Percentiles rank a stretch among this genome's conserved stretches.
phyloP scores from a whole-genome alignment of 805 yeast genomes.

The Isabelozyma pseudorhagii region DNA sequence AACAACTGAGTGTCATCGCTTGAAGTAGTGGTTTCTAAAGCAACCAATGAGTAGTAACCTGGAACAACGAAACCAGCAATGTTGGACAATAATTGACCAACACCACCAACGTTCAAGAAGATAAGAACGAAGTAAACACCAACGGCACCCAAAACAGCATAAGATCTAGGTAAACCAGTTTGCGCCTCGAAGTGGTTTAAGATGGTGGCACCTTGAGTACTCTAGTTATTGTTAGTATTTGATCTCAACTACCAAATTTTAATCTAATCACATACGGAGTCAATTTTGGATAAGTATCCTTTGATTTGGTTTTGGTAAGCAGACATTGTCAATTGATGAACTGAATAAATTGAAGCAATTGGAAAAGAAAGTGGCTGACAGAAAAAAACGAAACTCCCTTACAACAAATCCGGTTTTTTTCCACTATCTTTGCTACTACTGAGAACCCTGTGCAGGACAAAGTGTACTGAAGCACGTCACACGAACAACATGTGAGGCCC shows the following conservation, averaged over 20 bases:
- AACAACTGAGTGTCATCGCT: conserved; percentile 84
- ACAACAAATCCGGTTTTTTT: neutral
- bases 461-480: neutral
- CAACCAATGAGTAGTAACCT: conserved; percentile 81
- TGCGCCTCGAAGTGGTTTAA: conserved; percentile 38
- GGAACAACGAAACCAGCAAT: conserved; percentile 89
- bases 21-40: conserved; percentile 67
- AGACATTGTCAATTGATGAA: conserved; percentile 25
- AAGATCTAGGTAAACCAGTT: conserved; percentile 76
- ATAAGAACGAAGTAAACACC: conserved; percentile 71
- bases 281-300: conserved; percentile 44
- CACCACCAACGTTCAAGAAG: conserved; percentile 88
- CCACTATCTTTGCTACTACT: neutral
- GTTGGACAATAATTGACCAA: conserved; percentile 92
- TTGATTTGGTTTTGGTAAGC: conserved; percentile 46
- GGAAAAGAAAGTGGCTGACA: neutral
- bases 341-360: neutral
- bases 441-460: neutral
- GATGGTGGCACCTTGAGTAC: conserved; percentile 25
- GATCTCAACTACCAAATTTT: neutral
- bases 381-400: neutral
- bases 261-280: conserved; percentile 35
- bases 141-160: conserved; percentile 66
- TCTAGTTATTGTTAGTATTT: conserved; percentile 18
- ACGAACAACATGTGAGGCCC: neutral